Base-by-base conservation (phyloP, 2,329 filamentous ascomycete species). In the Colletotrichum acutatum region DNA sequence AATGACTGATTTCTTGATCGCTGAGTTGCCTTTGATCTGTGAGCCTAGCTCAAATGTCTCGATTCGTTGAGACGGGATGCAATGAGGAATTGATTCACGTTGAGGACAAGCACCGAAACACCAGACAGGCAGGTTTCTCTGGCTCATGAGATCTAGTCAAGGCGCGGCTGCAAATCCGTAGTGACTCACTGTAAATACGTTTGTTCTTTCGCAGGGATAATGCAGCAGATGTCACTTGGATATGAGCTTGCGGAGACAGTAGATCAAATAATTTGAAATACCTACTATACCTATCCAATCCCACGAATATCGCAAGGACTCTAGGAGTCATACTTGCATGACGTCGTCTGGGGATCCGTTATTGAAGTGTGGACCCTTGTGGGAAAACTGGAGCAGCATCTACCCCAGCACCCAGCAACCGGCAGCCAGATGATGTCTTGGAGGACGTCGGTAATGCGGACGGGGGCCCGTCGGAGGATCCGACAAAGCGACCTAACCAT, bases 301-400 rank as follows among this genome's bases (percentile, higher is more conserved):
- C 16, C 22, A 9, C 19, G 42, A 7, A 42, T 32, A 58, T 46
- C 22, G 24, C 26, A 49, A 49, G 19, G 42, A 49, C 42, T n/a
- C 42, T n/a, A 49, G 30, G n/a, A 69, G 60, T 69, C 66, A 69
- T 65, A 66, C 46, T 65, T 72, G 66, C 70, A 72, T 72, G 70
- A 72, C 70, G 70, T 72, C 70, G 60, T 72, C 66, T 70, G 54
- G 70, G 70, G 66, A 49, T 70, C 70, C 70, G 56, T 72, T 46
- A 56, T 52, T 65, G 24, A 59, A 26, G 8, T 54, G 60, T 72
- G 70, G 53, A 12, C 24, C 54, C 14, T n/a, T 12, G 26, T 60
- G 30, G 12, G 34, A 57, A 70, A 54, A 59, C 16, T 70, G 66
- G 60, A 66, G 66, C 70, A 72, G 54, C 60, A 66, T 70, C 57